Conservation (phyloP, 345 rosid species). For the Zanthoxylum bungeanum region DNA sequence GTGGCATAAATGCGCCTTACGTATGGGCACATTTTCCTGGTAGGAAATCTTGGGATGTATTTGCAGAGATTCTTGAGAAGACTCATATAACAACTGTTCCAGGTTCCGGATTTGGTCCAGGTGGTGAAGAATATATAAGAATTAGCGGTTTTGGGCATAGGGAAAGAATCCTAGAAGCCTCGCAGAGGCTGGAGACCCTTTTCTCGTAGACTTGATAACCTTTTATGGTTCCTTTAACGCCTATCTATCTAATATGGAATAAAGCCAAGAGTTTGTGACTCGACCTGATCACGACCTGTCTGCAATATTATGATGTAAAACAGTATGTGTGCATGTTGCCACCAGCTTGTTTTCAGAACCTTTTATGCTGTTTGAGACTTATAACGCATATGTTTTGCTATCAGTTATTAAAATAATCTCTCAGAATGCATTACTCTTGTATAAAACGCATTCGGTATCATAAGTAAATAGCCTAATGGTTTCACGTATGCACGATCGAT, state of each 20-base stretch:
- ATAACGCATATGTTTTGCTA: not conserved
- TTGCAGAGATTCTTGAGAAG: conserved; percentile 64
- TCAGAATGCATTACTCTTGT: not conserved
- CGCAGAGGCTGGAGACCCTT: conserved; percentile 42
- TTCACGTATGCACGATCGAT: too few species aligned
- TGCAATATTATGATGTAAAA: not conserved
- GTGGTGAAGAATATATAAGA: conserved; percentile 73
- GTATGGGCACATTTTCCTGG: conserved; percentile 70
- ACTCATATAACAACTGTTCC: conserved; percentile 67
- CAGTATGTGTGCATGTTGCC: not conserved
- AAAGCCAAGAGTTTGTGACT: not conserved
- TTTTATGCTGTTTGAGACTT: not conserved
- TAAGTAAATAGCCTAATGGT: too few species aligned
- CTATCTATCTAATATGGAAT: not conserved
- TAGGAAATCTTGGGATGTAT: conserved; percentile 66
- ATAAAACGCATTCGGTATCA: too few species aligned
- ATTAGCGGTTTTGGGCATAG: conserved; percentile 63
- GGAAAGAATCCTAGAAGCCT: conserved; percentile 54
- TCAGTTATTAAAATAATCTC: not conserved
- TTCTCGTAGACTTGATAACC: not conserved
- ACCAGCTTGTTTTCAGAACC: too few species aligned
- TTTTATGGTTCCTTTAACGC: not conserved
- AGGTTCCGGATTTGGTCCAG: conserved; percentile 78
- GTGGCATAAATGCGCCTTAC: conserved; percentile 77
- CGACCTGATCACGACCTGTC: not conserved